Percentiles rank a stretch among this genome's conserved stretches.
phyloP scores from a whole-genome alignment of 163 green algal species.

The Scenedesmus sp. region DNA sequence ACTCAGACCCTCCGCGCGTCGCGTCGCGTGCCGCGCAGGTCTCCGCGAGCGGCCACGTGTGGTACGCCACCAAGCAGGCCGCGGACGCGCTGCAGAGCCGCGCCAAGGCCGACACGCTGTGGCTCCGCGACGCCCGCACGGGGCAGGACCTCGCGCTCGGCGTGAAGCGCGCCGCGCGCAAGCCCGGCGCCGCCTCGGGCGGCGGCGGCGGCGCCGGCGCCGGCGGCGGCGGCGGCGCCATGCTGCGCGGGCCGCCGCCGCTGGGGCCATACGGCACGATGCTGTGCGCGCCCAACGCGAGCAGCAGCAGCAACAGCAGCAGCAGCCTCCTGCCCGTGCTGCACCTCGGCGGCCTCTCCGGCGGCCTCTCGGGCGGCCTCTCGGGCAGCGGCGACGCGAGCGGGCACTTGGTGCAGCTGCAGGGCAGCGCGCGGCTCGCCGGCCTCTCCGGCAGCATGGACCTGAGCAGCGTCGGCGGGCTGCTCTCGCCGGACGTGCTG shows the following conservation, averaged over 20 bases:
- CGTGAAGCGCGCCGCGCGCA: background rate
- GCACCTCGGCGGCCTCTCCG: background rate
- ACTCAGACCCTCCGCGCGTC: no score
- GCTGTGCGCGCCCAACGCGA: no score
- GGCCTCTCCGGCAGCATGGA: background rate
- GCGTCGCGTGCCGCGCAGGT: no score
- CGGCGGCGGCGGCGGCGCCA: background rate
- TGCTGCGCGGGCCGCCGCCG: background rate
- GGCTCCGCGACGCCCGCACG: constrained; percentile 23
- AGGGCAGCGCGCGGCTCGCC: background rate
- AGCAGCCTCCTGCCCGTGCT: constrained; percentile 23
- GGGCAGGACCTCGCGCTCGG: constrained; percentile 21
- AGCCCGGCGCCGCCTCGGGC: background rate
- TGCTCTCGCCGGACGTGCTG: constrained; percentile 15
- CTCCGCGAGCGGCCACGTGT: constrained; percentile 4
- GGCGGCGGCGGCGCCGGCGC: background rate
- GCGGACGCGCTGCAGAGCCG: constrained; percentile 3
- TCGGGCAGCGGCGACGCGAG: background rate
- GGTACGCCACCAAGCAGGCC: constrained; percentile 33
- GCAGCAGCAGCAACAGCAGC: constrained; percentile 40
- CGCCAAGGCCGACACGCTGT: constrained; percentile 23
- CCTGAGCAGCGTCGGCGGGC: background rate
- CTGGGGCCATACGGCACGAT: no score
- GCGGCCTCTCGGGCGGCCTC: no score
- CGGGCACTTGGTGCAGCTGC: constrained; percentile 3